Conservation (phyloP, 768 basidiomycete species). For the Auricularia sp. region DNA sequence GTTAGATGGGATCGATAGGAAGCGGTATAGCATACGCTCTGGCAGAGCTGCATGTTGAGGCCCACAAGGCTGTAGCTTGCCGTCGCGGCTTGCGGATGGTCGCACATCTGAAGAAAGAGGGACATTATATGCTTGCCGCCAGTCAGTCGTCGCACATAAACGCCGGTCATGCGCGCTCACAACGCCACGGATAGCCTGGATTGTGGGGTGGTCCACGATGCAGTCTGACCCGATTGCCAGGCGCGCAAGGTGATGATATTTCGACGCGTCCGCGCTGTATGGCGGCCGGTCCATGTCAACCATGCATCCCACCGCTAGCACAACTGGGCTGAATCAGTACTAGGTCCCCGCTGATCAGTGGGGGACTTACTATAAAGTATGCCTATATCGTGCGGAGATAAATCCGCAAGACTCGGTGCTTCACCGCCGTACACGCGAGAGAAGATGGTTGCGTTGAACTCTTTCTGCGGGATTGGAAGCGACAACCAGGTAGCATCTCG, state of each 20-base stretch:
- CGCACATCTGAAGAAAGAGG: no score
- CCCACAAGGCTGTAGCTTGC: no score
- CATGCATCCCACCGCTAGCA: slow-evolving; percentile 17
- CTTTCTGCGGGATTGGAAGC: not conserved
- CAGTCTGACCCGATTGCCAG: not conserved
- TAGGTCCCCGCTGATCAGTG: no score
- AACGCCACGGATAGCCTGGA: not conserved
- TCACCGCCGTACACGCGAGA: slow-evolving; percentile 19
- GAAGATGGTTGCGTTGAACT: slow-evolving; percentile 26
- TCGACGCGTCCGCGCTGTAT: not conserved
- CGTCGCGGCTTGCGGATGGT: no score
- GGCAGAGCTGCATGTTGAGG: no score
- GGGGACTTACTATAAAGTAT: slow-evolving; percentile 36
- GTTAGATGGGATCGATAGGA: no score
- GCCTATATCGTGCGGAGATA: slow-evolving; percentile 29
- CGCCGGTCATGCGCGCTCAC: no score
- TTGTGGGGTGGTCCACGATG: not conserved
- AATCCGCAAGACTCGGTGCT: no score
- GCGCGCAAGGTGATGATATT: not conserved
- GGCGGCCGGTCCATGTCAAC: not conserved
- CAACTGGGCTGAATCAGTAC: slow-evolving; percentile 19
- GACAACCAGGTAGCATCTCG: not conserved
- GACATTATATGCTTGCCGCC: no score
- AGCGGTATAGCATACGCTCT: no score
- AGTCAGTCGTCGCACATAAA: no score